Percentiles rank a stretch among this genome's conserved stretches.
These are phyloP conservation scores for Linnemannia zychae DNA, from an alignment of 192 early-diverging fungal genomes.

Conservation along the genomic window DNA sequence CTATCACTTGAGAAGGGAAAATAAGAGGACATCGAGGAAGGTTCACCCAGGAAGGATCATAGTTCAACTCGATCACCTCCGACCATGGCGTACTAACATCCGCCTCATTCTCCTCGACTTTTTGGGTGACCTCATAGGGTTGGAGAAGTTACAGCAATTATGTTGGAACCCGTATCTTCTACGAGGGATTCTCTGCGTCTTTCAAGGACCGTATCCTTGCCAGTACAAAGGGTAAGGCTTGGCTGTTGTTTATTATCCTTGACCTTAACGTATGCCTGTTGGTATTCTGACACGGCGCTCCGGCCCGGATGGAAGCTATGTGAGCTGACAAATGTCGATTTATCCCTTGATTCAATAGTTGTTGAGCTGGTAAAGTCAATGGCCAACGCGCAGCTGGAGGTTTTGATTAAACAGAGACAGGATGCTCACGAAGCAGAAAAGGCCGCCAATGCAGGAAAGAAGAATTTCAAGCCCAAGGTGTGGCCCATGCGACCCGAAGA, in stretches of 20 bases:
- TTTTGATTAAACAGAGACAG: constrained; percentile 41
- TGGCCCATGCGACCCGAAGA: constrained; percentile 48
- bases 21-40: background rate
- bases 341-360: constrained; percentile 13
- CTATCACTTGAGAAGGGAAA: background rate
- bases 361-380: constrained; percentile 27
- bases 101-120: background rate
- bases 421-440: constrained; percentile 58
- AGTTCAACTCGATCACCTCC: background rate
- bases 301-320: background rate
- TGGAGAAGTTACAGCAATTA: constrained; percentile 86
- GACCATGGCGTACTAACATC: background rate
- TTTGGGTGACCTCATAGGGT: constrained; percentile 62
- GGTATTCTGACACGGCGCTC: background rate
- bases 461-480: constrained; percentile 50
- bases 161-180: constrained; percentile 78
- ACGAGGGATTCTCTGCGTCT: constrained; percentile 75
- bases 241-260: no score
- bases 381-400: constrained; percentile 50
- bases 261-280: background rate
- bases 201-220: constrained; percentile 72
- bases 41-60: background rate
- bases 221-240: constrained; percentile 65
- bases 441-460: constrained; percentile 51
- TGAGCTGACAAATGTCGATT: background rate